These are phyloP conservation scores for Pharus latifolius DNA, from an alignment of 176 grass and related monocot species.

Conservation along the genomic window DNA sequence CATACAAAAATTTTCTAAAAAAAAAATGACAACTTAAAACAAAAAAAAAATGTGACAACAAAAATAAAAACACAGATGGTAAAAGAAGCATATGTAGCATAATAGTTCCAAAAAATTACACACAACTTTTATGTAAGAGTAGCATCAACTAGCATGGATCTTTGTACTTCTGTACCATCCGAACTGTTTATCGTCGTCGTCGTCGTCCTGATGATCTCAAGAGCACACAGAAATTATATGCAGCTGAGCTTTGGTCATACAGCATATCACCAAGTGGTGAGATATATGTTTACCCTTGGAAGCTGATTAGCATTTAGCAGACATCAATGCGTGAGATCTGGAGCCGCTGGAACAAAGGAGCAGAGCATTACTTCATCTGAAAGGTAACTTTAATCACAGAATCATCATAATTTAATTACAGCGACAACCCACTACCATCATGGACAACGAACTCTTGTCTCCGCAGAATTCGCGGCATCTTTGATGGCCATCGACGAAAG, in stretches of 20 bases:
- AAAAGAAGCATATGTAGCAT: too few relatives aligned
- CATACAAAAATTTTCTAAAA: too few relatives aligned
- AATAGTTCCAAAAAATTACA: too few relatives aligned
- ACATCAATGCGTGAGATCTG: constrained; percentile 14
- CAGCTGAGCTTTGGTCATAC: neutral
- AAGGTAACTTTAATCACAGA: neutral
- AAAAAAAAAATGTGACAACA: too few relatives aligned
- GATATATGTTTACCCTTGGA: neutral
- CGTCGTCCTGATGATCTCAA: too few relatives aligned
- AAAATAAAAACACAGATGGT: too few relatives aligned
- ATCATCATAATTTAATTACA: neutral
- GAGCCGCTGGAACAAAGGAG: constrained; percentile 12
- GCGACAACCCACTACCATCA: neutral
- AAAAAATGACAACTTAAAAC: too few relatives aligned
- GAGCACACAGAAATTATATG: neutral
- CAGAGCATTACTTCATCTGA: neutral
- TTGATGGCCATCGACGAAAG: constrained; percentile 5
- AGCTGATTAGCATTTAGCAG: constrained; percentile 1
- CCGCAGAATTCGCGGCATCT: neutral
- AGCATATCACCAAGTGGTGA: constrained; percentile 20
- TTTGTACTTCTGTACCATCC: too few relatives aligned
- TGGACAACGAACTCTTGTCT: neutral
- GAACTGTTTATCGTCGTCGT: too few relatives aligned
- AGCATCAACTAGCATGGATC: too few relatives aligned
- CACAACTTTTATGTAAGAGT: too few relatives aligned